Conservation (phyloP, 208 protist genomes). For the Phytomonas francai region DNA sequence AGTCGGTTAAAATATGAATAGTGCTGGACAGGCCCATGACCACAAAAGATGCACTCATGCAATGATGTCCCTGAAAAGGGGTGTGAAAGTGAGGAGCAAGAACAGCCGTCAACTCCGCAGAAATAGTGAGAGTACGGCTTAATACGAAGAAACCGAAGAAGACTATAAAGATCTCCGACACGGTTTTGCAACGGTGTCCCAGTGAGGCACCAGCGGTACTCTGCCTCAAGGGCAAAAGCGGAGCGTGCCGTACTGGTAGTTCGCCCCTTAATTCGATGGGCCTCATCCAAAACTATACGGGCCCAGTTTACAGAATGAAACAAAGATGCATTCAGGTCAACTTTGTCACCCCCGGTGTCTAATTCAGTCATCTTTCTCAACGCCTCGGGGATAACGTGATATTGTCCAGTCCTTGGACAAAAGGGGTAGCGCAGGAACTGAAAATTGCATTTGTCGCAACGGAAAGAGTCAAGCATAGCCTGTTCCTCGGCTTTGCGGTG, state of each 20-base stretch:
- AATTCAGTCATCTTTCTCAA: constrained; percentile 62
- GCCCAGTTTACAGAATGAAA: constrained; percentile 85
- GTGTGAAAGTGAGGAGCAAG: constrained; percentile 84
- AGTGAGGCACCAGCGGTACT: constrained; percentile 89
- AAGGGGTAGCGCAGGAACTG: constrained; percentile 76
- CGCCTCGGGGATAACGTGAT: constrained; percentile 58
- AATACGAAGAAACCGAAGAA: constrained; percentile 93
- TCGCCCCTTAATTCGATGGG: constrained; percentile 87
- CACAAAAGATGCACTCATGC: constrained; percentile 82
- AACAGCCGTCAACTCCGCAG: constrained; percentile 80
- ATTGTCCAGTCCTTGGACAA: constrained; percentile 81
- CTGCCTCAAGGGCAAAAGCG: constrained; percentile 67
- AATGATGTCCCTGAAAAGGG: constrained; percentile 74
- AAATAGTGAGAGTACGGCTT: constrained; percentile 82
- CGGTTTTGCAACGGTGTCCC: constrained; percentile 97
- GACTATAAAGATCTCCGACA: constrained; percentile 93
- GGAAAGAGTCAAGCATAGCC: constrained; percentile 30
- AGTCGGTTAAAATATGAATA: constrained; percentile 91
- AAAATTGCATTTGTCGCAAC: constrained; percentile 62
- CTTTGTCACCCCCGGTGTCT: constrained; percentile 67
- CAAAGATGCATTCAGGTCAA: constrained; percentile 51
- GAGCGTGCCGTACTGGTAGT: constrained; percentile 83
- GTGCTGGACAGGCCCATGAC: constrained; percentile 89
- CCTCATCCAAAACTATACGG: constrained; percentile 91
- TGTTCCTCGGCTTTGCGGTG: constrained; percentile 17